Conservation (phyloP, 2,329 filamentous ascomycete genomes). For the Uncinocarpus reesii region DNA sequence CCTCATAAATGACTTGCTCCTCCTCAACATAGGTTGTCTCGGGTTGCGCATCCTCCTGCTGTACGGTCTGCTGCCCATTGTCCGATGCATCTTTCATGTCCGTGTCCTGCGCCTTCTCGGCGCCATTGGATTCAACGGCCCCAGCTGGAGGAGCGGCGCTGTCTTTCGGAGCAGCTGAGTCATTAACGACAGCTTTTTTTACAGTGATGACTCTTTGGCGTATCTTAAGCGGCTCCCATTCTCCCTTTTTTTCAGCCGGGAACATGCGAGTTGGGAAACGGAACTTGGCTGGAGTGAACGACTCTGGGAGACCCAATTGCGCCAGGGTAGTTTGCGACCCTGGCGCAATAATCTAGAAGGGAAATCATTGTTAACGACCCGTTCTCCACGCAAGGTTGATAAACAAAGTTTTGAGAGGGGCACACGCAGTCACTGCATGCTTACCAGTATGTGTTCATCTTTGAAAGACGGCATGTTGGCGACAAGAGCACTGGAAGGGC, state of each 20-base stretch:
- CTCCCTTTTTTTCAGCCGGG: slow-evolving; percentile 60
- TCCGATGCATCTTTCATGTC: slow-evolving; percentile 37
- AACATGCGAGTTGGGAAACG: slow-evolving; percentile 94
- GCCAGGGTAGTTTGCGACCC: slow-evolving; percentile 85
- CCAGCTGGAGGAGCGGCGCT: slow-evolving; percentile 8
- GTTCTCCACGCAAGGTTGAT: background rate
- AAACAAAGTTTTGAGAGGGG: background rate
- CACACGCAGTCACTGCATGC: slow-evolving; percentile 15
- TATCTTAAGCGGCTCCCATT: slow-evolving; percentile 73
- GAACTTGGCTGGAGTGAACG: slow-evolving; percentile 79
- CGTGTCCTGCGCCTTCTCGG: slow-evolving; percentile 29
- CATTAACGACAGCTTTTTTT: slow-evolving; percentile 15
- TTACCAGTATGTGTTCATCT: slow-evolving; percentile 44
- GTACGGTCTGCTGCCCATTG: slow-evolving; percentile 15
- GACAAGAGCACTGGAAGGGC: background rate
- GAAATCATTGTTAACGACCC: background rate
- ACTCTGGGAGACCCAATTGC: slow-evolving; percentile 78
- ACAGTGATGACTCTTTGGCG: slow-evolving; percentile 40
- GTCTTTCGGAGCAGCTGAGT: background rate
- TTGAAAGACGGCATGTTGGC: slow-evolving; percentile 42
- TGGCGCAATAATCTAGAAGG: slow-evolving; percentile 41
- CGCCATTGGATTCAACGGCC: slow-evolving; percentile 11
- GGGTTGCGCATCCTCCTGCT: slow-evolving; percentile 21
- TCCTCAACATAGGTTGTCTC: slow-evolving; percentile 27
- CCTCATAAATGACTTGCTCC: slow-evolving; percentile 59